Evolutionary conservation across 2,329 filamentous ascomycete genomes (phyloP).

Genomic region (Phyllosticta citribraziliensis): DNA sequence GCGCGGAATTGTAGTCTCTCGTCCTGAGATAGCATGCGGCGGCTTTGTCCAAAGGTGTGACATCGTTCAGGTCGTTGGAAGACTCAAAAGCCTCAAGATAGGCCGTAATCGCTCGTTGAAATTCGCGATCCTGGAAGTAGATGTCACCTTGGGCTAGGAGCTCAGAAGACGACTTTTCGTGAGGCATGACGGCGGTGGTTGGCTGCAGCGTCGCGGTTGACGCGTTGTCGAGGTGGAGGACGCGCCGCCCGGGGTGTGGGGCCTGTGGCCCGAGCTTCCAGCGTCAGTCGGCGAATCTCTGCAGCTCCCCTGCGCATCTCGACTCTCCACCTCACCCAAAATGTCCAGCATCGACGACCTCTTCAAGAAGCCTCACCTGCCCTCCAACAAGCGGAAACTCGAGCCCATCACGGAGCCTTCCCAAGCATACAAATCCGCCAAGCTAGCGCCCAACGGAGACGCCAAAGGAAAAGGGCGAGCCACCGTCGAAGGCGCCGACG

Average conservation of each 20-base stretch:
- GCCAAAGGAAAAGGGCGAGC: constrained; percentile 39
- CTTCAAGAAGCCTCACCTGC: constrained; percentile 47
- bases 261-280: neutral
- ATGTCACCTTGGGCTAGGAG: constrained; percentile 25
- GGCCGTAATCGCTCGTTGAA: constrained; percentile 23
- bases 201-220: neutral
- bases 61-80: constrained; percentile 16
- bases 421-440: constrained; percentile 51
- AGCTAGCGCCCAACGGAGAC: constrained; percentile 42
- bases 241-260: constrained; percentile 7
- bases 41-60: constrained; percentile 44
- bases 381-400: constrained; percentile 48
- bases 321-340: neutral
- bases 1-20: constrained; percentile 38
- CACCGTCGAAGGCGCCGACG: constrained; percentile 39
- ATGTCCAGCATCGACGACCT: constrained; percentile 56
- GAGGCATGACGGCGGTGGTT: constrained; percentile 17
- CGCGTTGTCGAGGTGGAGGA: neutral
- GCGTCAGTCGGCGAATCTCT: neutral
- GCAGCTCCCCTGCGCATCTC: neutral
- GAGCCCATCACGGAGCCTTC: constrained; percentile 46
- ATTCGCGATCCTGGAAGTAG: constrained; percentile 28
- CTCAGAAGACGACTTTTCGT: constrained; percentile 23
- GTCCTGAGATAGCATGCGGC: constrained; percentile 47
- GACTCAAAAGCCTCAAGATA: constrained; percentile 18